phyloP scores from a whole-genome alignment of 2,329 filamentous ascomycete genomes.

The Paracoccidioides brasiliensis region DNA sequence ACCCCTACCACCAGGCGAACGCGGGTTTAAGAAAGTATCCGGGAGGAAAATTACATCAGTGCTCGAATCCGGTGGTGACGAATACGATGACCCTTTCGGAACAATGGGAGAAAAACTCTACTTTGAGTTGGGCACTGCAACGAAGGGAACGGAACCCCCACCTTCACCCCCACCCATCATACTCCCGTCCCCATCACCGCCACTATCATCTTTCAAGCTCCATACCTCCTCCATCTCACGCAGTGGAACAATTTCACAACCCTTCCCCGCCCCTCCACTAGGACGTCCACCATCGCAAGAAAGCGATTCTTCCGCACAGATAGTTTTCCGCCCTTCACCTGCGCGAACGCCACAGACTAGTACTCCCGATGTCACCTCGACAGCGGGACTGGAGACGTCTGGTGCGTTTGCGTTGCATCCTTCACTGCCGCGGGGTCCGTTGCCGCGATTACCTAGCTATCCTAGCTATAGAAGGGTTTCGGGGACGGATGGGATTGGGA shows the following conservation, averaged over 20 bases:
- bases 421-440: conserved; percentile 10
- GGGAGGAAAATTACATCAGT: conserved; percentile 37
- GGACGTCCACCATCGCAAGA: conserved; percentile 10
- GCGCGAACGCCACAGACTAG: conserved; percentile 31
- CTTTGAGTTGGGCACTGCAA: conserved; percentile 20
- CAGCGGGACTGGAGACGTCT: conserved; percentile 14
- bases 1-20: conserved; percentile 23
- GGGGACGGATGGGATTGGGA: conserved; percentile 29
- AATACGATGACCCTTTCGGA: conserved; percentile 25
- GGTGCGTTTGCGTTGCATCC: conserved; percentile 18
- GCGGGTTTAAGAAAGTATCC: conserved; percentile 38
- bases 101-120: conserved; percentile 17
- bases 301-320: conserved; percentile 16
- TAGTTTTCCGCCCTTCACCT: conserved; percentile 31
- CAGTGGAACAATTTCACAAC: conserved; percentile 3
- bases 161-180: not conserved
- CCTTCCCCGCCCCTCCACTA: conserved; percentile 8
- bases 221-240: conserved; percentile 6
- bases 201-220: not conserved
- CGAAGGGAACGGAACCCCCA: conserved; percentile 12
- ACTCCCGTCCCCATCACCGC: not conserved
- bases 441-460: conserved; percentile 3
- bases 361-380: conserved; percentile 17
- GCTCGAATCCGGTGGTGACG: conserved; percentile 34
- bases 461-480: conserved; percentile 12